These are phyloP conservation scores for Yamadazyma atlantica DNA, from an alignment of 1,139 yeast genomes.

Conservation along the genomic window DNA sequence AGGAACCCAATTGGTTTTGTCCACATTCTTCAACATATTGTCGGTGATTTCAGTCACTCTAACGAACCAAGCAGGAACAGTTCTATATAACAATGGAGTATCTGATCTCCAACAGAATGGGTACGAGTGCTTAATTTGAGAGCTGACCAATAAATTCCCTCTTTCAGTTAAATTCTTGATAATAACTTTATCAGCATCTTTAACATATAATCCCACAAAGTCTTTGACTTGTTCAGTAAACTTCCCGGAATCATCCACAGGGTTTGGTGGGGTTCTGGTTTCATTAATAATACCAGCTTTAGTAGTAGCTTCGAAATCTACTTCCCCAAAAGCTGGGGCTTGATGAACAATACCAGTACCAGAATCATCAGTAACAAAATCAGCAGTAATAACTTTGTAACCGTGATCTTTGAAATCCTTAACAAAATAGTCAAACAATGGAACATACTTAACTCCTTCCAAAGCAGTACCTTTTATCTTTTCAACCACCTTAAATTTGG, in stretches of 20 bases:
- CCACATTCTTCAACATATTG: slow-evolving; percentile 83
- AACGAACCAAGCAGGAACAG: slow-evolving; percentile 99
- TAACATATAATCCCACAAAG: slow-evolving; percentile 82
- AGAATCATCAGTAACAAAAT: slow-evolving; percentile 85
- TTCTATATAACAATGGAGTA: slow-evolving; percentile 92
- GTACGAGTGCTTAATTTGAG: slow-evolving; percentile 91
- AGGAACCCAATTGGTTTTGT: slow-evolving; percentile 94
- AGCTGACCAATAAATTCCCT: slow-evolving; percentile 72
- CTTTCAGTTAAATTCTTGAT: slow-evolving; percentile 78
- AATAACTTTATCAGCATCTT: slow-evolving; percentile 92
- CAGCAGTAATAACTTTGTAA: slow-evolving; percentile 77
- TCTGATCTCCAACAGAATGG: slow-evolving; percentile 99
- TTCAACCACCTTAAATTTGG: slow-evolving; percentile 80
- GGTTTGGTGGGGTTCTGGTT: slow-evolving; percentile 79
- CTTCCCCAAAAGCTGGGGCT: slow-evolving; percentile 99
- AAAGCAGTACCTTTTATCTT: slow-evolving; percentile 76
- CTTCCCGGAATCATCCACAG: slow-evolving; percentile 88
- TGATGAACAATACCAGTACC: slow-evolving; percentile 99
- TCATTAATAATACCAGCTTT: slow-evolving; percentile 73
- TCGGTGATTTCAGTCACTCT: slow-evolving; percentile 86
- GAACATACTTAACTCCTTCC: slow-evolving; percentile 76
- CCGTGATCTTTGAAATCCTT: slow-evolving; percentile 75
- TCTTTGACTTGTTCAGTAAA: slow-evolving; percentile 75
- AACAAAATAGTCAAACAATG: slow-evolving; percentile 78
- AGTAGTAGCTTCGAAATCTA: slow-evolving; percentile 84